Evolutionary conservation across 78 protist genomes (phyloP), one percentile per base, ranked within the genome.

Genomic region (Dictyostelium purpureum): DNA sequence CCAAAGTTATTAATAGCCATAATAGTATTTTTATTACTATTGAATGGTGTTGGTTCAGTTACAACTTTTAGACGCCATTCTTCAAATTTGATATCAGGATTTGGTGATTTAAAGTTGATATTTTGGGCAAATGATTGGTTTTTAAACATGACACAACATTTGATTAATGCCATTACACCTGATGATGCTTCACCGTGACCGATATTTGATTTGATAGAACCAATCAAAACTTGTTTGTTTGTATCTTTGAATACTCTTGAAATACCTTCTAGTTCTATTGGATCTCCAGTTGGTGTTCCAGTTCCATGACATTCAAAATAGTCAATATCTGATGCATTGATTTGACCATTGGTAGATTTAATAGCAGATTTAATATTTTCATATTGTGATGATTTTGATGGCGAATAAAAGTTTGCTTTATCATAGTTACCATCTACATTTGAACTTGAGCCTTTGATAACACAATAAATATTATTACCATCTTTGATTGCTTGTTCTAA

Each of bases 231-330:
- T 42, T 28, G 77, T 19, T 43, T 76, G 1, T 71, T 11, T 26
- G 56, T 51, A 45, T 10, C 40, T 26, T 33, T 49, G 11, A 85
- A 85, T 9, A 66, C 96, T 28, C 26, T 35, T n/a, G 94, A 37
- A 9, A 94, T 6, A 19, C 77, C 79, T 24, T 28, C 24, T 1
- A 59, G 31, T 78, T 94, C 96, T 7, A 78, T 81, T 35, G 91
- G 91, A 65, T 93, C 96, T 7, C 96, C 96, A 19, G 77, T 65
- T 9, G 12, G 19, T 2, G 96, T 93, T 40, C 96, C 96, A 24
- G 96, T 93, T 6, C 87, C 96, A 51, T 93, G 96, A 9, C 81
- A 75, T 66, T 93, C 96, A n/a, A 93, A 33, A 59, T 77, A 93
- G 16, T 71, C 26, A 49, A 91, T 63, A 19, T 91, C 81, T 18